Evolutionary conservation across 495 filamentous ascomycete genomes (phyloP).

Genomic region (Bathelium albidoporum): DNA sequence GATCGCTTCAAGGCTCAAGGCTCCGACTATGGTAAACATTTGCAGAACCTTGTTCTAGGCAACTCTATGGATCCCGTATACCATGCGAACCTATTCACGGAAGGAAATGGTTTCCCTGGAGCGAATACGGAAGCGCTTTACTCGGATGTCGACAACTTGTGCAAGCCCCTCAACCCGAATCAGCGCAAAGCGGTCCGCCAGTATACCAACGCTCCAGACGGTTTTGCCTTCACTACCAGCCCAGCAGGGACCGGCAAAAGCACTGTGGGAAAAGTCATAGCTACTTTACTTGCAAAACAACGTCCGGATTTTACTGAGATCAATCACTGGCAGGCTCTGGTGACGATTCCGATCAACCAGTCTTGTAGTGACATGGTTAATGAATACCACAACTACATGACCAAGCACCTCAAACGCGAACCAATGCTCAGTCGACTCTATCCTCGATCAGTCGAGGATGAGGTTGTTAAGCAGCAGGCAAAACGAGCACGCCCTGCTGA

Average conservation of each 20-base stretch:
- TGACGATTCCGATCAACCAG: neutral
- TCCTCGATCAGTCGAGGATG: neutral
- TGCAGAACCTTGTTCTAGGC: neutral
- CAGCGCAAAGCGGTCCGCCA: neutral
- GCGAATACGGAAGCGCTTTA: neutral
- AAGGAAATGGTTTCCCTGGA: neutral
- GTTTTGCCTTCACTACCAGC: neutral
- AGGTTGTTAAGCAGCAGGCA: neutral
- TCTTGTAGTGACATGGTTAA: neutral
- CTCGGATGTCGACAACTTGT: neutral
- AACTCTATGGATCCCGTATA: neutral
- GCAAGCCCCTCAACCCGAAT: neutral
- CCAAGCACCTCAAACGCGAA: neutral
- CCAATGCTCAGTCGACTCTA: neutral
- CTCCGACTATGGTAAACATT: neutral
- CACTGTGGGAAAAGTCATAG: neutral
- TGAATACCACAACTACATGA: neutral
- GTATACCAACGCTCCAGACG: neutral
- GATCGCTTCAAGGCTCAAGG: neutral
- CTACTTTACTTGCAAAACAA: neutral
- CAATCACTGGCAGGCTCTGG: neutral
- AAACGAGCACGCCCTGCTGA: neutral
- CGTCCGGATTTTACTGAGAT: neutral
- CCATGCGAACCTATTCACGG: neutral
- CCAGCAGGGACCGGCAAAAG: neutral